A percentile compares a stretch with the other conserved stretches of the same genome.
Evolutionary conservation across 305 asterid species (phyloP).

Genomic region (Striga hermonthica): DNA sequence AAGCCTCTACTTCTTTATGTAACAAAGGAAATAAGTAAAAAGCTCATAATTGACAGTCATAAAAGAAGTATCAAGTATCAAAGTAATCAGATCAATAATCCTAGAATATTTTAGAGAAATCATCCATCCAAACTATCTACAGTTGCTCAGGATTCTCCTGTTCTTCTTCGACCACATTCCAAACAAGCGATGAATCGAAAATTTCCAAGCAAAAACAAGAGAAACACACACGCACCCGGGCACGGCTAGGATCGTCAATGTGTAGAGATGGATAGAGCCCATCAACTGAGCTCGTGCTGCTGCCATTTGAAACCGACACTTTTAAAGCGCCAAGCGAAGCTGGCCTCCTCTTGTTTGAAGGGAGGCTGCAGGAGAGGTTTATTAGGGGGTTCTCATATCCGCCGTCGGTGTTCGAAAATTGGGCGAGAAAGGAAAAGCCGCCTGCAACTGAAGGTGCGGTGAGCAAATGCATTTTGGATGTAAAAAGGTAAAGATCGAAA

Average conservation of each 20-base stretch:
- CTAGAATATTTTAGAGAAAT: background rate
- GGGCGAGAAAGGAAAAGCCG: slow-evolving; percentile 49
- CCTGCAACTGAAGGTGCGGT: slow-evolving; percentile 52
- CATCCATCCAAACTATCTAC: background rate
- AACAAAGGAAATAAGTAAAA: slow-evolving; percentile 47
- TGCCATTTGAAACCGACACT: slow-evolving; percentile 57
- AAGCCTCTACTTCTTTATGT: slow-evolving; percentile 94
- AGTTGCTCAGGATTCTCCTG: background rate
- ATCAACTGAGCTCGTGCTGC: slow-evolving; percentile 45
- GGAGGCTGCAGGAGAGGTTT: slow-evolving; percentile 35
- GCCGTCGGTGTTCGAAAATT: slow-evolving; percentile 35
- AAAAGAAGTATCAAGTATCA: slow-evolving; percentile 6
- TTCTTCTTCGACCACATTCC: background rate
- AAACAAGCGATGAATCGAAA: background rate
- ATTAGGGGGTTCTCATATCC: slow-evolving; percentile 29
- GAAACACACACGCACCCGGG: slow-evolving; percentile 63
- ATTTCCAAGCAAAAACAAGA: background rate
- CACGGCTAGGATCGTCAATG: slow-evolving; percentile 22
- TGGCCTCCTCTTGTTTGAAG: slow-evolving; percentile 38
- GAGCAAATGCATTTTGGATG: slow-evolving; percentile 41
- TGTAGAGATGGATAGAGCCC: slow-evolving; percentile 39
- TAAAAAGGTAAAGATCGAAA: background rate
- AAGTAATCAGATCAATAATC: background rate
- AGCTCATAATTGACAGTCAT: slow-evolving; percentile 22
- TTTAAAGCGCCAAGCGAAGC: slow-evolving; percentile 39